phyloP scores from a whole-genome alignment of 306 rosid genomes.

The Potentilla sterilis region DNA sequence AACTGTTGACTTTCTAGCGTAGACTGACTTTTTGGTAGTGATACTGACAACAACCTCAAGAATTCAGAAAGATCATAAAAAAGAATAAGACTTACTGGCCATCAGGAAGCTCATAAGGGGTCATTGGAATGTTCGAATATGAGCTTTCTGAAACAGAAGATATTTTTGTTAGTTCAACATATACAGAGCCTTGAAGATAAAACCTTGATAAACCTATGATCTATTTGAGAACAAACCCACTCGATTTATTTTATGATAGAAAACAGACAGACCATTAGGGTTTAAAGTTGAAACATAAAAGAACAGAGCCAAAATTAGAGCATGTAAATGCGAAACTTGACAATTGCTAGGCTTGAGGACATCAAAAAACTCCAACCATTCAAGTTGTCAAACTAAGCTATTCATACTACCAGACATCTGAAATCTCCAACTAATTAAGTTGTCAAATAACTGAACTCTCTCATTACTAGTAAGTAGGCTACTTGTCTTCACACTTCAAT shows the following conservation, averaged over 20 bases:
- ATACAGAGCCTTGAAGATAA: conserved; percentile 19
- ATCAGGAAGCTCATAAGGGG: conserved; percentile 97
- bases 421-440: conserved; percentile 3
- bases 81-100: conserved; percentile 83
- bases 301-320: background rate
- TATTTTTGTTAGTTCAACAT: conserved; percentile 15
- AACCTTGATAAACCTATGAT: background rate
- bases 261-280: background rate
- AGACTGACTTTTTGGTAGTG: background rate
- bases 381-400: conserved; percentile 4
- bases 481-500: background rate
- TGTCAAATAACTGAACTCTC: background rate
- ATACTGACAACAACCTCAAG: background rate
- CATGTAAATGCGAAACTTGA: background rate
- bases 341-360: background rate
- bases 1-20: background rate
- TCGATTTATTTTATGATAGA: background rate
- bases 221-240: background rate
- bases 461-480: background rate
- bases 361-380: background rate
- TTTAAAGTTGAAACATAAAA: background rate
- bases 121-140: conserved; percentile 95
- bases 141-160: conserved; percentile 60
- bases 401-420: background rate
- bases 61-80: conserved; percentile 1